These are phyloP conservation scores for Ricinus communis DNA, from an alignment of 345 rosid genomes.

Conservation along the genomic window DNA sequence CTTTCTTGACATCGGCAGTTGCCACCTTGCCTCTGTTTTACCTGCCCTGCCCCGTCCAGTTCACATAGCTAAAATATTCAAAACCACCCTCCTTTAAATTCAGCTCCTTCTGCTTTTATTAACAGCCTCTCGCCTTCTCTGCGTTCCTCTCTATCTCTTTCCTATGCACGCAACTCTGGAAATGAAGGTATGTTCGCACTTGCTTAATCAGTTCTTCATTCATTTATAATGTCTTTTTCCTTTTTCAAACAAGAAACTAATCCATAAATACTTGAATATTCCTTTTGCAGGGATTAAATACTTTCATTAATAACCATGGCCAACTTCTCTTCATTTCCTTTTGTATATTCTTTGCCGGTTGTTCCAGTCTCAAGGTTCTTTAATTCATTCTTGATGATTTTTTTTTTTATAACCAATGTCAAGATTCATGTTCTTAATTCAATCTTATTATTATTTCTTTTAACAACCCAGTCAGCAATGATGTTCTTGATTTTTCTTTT, in stretches of 20 bases:
- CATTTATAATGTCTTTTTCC: not conserved
- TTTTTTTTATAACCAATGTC: not conserved
- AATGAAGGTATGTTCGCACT: conserved; percentile 29
- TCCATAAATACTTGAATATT: too few species aligned
- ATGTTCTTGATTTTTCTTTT: not conserved
- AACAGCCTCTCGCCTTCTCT: not conserved
- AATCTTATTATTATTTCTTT: too few species aligned
- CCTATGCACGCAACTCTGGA: not conserved
- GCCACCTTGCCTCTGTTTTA: too few species aligned
- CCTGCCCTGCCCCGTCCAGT: too few species aligned
- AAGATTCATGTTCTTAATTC: not conserved
- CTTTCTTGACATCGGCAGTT: too few species aligned
- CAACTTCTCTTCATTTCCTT: conserved; percentile 15
- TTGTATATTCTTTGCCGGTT: conserved; percentile 13
- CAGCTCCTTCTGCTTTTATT: not conserved
- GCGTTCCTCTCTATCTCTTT: not conserved
- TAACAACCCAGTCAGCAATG: too few species aligned
- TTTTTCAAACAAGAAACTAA: too few species aligned
- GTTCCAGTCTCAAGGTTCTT: conserved; percentile 34
- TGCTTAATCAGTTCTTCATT: too few species aligned
- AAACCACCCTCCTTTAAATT: not conserved
- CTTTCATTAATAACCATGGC: not conserved
- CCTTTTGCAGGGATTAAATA: conserved; percentile 30
- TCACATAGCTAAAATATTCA: not conserved
- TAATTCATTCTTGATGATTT: too few species aligned